These are phyloP conservation scores for Kazachstania sp. DNA, from an alignment of 1,139 yeast species.

Conservation along the genomic window DNA sequence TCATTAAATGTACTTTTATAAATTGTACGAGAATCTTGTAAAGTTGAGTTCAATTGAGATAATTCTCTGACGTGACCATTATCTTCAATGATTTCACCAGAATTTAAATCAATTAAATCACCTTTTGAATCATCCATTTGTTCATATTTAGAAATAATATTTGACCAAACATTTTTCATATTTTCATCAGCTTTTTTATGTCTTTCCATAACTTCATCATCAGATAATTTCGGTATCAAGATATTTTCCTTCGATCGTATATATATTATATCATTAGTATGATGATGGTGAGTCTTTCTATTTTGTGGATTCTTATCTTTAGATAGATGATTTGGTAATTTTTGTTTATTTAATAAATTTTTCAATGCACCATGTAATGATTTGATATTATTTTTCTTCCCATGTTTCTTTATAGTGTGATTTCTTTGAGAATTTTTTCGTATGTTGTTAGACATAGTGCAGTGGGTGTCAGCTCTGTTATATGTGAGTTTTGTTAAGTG, in stretches of 20 bases:
- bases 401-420: neutral
- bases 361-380: slow-evolving; percentile 21
- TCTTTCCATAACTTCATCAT: slow-evolving; percentile 28
- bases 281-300: neutral
- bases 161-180: slow-evolving; percentile 40
- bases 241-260: slow-evolving; percentile 29
- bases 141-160: slow-evolving; percentile 48
- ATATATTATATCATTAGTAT: slow-evolving; percentile 17
- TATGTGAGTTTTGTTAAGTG: too few relatives aligned
- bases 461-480: too few relatives aligned
- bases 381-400: neutral
- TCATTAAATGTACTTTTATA: slow-evolving; percentile 20
- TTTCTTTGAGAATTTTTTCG: neutral
- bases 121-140: slow-evolving; percentile 45
- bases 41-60: neutral
- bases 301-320: neutral
- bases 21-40: slow-evolving; percentile 3
- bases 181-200: slow-evolving; percentile 34
- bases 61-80: slow-evolving; percentile 49
- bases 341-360: slow-evolving; percentile 12
- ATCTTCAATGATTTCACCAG: slow-evolving; percentile 53
- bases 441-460: too few relatives aligned
- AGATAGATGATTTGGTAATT: neutral
- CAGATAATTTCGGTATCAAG: slow-evolving; percentile 28
- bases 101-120: slow-evolving; percentile 53